A percentile compares a stretch with the other conserved stretches of the same genome.
Evolutionary conservation across 2,329 filamentous ascomycete species (phyloP).

Genomic region (Hypoxylon sp.): DNA sequence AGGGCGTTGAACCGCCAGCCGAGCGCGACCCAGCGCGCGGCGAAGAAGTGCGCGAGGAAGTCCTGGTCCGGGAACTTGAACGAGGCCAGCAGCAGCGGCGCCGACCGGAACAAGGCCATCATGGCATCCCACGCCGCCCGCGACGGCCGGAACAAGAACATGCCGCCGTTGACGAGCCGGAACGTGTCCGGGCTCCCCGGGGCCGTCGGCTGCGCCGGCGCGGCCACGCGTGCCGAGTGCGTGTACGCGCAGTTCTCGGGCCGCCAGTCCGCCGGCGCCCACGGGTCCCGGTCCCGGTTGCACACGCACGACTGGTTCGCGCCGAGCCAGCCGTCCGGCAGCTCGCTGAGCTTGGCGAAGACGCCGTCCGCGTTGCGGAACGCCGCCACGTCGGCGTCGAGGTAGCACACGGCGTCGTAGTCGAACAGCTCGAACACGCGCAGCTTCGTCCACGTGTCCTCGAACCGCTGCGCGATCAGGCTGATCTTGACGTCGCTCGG

Average conservation of each 20-base stretch:
- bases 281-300: slow-evolving; percentile 58
- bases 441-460: slow-evolving; percentile 63
- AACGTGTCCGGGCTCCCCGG: slow-evolving; percentile 48
- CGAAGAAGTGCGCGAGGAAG: slow-evolving; percentile 59
- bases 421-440: slow-evolving; percentile 57
- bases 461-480: slow-evolving; percentile 58
- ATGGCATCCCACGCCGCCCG: slow-evolving; percentile 50
- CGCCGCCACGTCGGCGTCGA: slow-evolving; percentile 62
- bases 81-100: slow-evolving; percentile 48
- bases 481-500: slow-evolving; percentile 46
- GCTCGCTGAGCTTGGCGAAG: slow-evolving; percentile 47
- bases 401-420: slow-evolving; percentile 55
- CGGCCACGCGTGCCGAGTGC: slow-evolving; percentile 46
- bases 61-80: slow-evolving; percentile 63
- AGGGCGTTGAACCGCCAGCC: slow-evolving; percentile 61
- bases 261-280: slow-evolving; percentile 58
- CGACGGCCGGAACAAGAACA: slow-evolving; percentile 58
- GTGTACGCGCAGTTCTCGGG: slow-evolving; percentile 58
- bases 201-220: slow-evolving; percentile 46
- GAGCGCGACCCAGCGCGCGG: slow-evolving; percentile 52
- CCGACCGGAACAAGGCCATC: slow-evolving; percentile 49
- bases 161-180: slow-evolving; percentile 58
- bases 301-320: slow-evolving; percentile 61
- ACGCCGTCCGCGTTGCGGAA: slow-evolving; percentile 53
- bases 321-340: slow-evolving; percentile 53